phyloP scores from a whole-genome alignment of 805 yeast species.

The Candida adriatica region DNA sequence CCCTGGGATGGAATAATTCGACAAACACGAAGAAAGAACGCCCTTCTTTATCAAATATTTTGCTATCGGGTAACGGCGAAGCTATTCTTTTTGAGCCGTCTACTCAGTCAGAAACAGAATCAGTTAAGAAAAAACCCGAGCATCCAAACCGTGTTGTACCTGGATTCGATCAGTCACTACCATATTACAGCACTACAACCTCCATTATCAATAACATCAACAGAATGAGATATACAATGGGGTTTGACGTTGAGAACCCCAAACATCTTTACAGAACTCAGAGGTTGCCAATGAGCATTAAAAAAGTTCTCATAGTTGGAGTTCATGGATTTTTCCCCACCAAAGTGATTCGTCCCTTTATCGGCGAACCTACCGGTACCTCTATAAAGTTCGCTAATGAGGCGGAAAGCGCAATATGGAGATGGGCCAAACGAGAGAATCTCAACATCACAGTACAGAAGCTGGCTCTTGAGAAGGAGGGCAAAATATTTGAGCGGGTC shows the following conservation, averaged over 20 bases:
- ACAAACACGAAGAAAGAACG: slow-evolving; percentile 5
- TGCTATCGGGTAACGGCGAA: slow-evolving; percentile 17
- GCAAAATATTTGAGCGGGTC: slow-evolving; percentile 81
- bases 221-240: slow-evolving; percentile 18
- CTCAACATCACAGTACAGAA: slow-evolving; percentile 56
- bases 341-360: slow-evolving; percentile 70
- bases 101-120: slow-evolving; percentile 1
- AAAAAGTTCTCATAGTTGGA: slow-evolving; percentile 76
- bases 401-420: slow-evolving; percentile 70
- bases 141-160: slow-evolving; percentile 21
- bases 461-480: slow-evolving; percentile 91
- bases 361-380: slow-evolving; percentile 97
- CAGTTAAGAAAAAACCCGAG: slow-evolving; percentile 1
- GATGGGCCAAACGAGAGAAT: slow-evolving; percentile 43
- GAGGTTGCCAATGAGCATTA: slow-evolving; percentile 24
- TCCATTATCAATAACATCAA: slow-evolving; percentile 19
- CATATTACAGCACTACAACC: slow-evolving; percentile 12
- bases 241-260: slow-evolving; percentile 22
- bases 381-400: slow-evolving; percentile 85
- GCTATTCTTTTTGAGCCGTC: slow-evolving; percentile 22
- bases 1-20: slow-evolving; percentile 19
- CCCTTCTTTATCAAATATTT: slow-evolving; percentile 13
- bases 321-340: slow-evolving; percentile 97
- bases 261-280: slow-evolving; percentile 21
- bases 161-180: slow-evolving; percentile 20